Evolutionary conservation across 2,329 filamentous ascomycete species (phyloP).

Genomic region (Hypoxylon sp.): DNA sequence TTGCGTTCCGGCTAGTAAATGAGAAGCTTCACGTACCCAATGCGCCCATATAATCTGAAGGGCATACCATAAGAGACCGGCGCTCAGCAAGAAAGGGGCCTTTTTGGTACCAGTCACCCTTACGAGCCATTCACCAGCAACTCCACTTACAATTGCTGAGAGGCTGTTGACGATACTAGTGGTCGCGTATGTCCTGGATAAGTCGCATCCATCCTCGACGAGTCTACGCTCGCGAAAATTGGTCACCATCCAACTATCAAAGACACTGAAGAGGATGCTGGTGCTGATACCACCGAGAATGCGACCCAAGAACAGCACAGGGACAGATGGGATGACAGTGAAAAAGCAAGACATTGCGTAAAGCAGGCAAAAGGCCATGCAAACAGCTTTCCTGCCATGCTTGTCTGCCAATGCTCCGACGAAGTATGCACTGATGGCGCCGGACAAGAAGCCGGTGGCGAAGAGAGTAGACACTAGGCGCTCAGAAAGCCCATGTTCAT

Average conservation of each 20-base stretch:
- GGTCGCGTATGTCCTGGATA: slow-evolving; percentile 62
- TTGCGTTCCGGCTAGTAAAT: neutral
- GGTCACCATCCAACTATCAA: slow-evolving; percentile 71
- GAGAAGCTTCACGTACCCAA: slow-evolving; percentile 58
- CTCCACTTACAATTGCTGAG: slow-evolving; percentile 66
- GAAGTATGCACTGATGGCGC: slow-evolving; percentile 59
- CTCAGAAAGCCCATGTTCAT: slow-evolving; percentile 47
- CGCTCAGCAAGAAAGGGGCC: slow-evolving; percentile 65
- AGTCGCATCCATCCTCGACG: slow-evolving; percentile 52
- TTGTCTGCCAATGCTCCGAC: slow-evolving; percentile 57
- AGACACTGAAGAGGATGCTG: slow-evolving; percentile 68
- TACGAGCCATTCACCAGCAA: slow-evolving; percentile 66
- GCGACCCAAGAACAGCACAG: slow-evolving; percentile 66
- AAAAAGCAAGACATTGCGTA: slow-evolving; percentile 66
- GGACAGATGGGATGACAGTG: slow-evolving; percentile 59
- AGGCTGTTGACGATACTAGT: slow-evolving; percentile 67
- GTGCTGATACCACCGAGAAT: slow-evolving; percentile 67
- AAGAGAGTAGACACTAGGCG: slow-evolving; percentile 55
- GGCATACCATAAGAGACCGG: slow-evolving; percentile 57
- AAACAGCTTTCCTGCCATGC: slow-evolving; percentile 63
- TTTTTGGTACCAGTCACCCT: slow-evolving; percentile 60
- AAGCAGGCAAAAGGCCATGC: slow-evolving; percentile 65
- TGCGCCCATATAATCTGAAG: slow-evolving; percentile 59
- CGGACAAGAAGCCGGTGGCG: slow-evolving; percentile 62
- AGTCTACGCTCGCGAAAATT: slow-evolving; percentile 64